Evolutionary conservation across 208 protist genomes (phyloP), one percentile per base, ranked within the genome.

Genomic region (Wallacemonas sp.): DNA sequence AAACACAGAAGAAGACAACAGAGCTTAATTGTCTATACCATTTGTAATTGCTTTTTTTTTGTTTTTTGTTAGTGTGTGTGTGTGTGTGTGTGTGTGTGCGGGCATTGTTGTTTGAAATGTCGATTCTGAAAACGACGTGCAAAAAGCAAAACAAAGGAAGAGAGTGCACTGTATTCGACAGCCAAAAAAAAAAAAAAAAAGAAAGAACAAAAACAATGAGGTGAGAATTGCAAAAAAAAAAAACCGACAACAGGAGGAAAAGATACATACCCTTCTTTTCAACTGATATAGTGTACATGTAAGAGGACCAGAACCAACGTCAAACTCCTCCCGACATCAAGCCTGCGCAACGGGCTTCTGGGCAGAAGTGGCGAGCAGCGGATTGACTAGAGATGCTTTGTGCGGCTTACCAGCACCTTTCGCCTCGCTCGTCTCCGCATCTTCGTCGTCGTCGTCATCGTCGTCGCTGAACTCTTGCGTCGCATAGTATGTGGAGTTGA

Each of bases 401-500:
- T 19, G 45, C 45, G 45, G 45, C 45, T 8, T 24, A 9, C 9
- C 6, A 8, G 21, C 45, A 27, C 45, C 30, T 8, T 39, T 34
- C 33, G 6, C 41, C n/a, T 62, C 39, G 9, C 36, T 39, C 15
- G n/a, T n/a, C 9, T 49, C 36, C 24, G 21, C 41, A 12, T 45
- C 34, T n/a, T 49, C 56, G 3, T 33, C 28, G 19, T 47, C 56
- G 9, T 49, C 30, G 33, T 21, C 30, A 14, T 60, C n/a, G n/a
- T 60, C 36, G 30, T 27, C 21, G 54, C 6, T 14, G 24, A 6
- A 5, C 51, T 24, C 54, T 2, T 4, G 56, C 9, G 31, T 27
- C 5, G 9, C 26, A 68, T 89, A 89, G 58, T 81, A 89, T n/a
- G 80, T 83, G 31, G 77, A 66, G 69, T 94, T 94, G 59, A 94